Evolutionary conservation across 192 early-diverging fungal species (phyloP).

Genomic region (Umbelopsis sp.): DNA sequence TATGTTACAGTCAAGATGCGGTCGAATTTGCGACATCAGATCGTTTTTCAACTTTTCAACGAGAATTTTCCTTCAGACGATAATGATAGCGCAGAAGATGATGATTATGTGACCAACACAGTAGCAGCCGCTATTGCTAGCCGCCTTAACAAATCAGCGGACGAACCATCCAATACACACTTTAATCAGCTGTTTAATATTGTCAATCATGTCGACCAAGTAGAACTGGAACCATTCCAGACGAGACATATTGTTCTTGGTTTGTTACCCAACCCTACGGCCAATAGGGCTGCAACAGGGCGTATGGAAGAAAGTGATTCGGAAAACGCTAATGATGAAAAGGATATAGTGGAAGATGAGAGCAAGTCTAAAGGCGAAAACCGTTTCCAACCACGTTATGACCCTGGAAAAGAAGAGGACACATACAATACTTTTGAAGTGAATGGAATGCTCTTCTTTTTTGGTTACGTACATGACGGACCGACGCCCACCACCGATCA

Average conservation of each 20-base stretch:
- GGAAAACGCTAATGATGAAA: conserved; percentile 33
- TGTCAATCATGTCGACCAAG: conserved; percentile 77
- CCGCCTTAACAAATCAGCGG: conserved; percentile 24
- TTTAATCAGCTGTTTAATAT: conserved; percentile 96
- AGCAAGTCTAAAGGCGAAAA: conserved; percentile 7
- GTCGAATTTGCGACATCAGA: conserved; percentile 76
- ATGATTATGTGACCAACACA: conserved; percentile 58
- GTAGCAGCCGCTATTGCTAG: conserved; percentile 61
- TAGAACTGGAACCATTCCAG: conserved; percentile 67
- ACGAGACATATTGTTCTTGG: conserved; percentile 77
- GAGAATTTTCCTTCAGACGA: conserved; percentile 75
- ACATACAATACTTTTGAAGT: conserved; percentile 72
- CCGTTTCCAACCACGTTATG: neutral
- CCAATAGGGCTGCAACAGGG: conserved; percentile 38
- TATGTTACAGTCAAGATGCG: conserved; percentile 73
- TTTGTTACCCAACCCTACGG: conserved; percentile 63
- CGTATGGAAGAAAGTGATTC: conserved; percentile 31
- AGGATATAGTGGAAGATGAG: conserved; percentile 32
- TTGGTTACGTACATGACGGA: conserved; percentile 57
- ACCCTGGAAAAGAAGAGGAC: conserved; percentile 55
- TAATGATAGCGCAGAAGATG: conserved; percentile 42
- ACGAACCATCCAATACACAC: conserved; percentile 44
- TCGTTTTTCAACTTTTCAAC: conserved; percentile 85
- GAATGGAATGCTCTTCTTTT: conserved; percentile 84
- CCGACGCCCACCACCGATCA: neutral